These are phyloP conservation scores for Choricystis sp. DNA, from an alignment of 139 green algal species.

Conservation along the genomic window DNA sequence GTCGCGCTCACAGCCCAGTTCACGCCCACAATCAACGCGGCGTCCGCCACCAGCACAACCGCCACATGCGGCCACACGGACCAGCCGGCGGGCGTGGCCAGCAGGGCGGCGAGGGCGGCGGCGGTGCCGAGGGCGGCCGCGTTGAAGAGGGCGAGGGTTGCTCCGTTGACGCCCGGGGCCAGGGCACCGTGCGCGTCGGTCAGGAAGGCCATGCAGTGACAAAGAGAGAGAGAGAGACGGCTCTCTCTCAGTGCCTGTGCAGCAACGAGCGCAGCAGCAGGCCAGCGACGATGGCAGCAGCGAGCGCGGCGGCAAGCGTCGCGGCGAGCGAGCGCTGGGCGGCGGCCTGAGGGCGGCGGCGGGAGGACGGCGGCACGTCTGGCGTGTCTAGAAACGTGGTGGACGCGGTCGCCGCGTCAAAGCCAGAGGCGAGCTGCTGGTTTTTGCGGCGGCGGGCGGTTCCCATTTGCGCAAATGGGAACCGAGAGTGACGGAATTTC, in stretches of 20 bases:
- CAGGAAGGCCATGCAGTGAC: no score
- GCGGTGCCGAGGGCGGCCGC: slow-evolving; percentile 17
- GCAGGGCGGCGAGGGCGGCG: slow-evolving; percentile 8
- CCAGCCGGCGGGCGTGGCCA: neutral
- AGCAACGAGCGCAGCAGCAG: neutral
- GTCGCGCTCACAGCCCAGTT: slow-evolving; percentile 21
- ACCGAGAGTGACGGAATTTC: no score
- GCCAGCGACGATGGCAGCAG: neutral
- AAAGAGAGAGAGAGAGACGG: no score
- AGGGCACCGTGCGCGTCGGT: slow-evolving; percentile 25
- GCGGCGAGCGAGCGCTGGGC: no score
- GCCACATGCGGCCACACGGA: slow-evolving; percentile 22
- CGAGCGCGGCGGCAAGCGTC: neutral
- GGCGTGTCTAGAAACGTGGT: neutral
- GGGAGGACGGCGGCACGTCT: no score
- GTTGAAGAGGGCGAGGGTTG: slow-evolving; percentile 35
- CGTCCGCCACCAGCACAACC: slow-evolving; percentile 20
- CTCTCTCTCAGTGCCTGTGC: no score
- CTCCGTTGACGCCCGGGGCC: slow-evolving; percentile 25
- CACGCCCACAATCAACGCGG: slow-evolving; percentile 19
- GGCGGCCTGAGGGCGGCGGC: neutral
- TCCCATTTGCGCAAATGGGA: no score
- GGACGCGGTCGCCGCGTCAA: neutral
- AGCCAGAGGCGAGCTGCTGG: slow-evolving; percentile 2
- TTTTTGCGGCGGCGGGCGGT: slow-evolving; percentile 4